Evolutionary conservation across 257 asterid genomes (phyloP), one percentile per base, ranked within the genome.

Genomic region (Mitragyna speciosa): DNA sequence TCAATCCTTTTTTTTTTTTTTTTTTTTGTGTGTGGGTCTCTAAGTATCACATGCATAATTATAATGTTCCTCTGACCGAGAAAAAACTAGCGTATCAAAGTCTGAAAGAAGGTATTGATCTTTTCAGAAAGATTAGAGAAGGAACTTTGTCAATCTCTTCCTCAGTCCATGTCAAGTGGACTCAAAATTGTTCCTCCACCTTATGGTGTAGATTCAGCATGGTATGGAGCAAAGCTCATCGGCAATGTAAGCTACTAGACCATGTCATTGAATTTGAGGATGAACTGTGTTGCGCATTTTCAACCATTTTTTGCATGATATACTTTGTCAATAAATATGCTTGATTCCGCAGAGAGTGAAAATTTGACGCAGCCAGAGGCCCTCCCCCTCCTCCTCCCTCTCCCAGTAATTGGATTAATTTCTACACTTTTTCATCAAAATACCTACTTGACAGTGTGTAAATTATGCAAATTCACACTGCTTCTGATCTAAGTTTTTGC

Each of bases 201-300:
- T 70, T 85, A 88, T 83, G 99, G 98, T 39, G 82, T 86, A 24
- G 95, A 95, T 87, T 91, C 99, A 81, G 97, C 93, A 26, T 95
- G 99, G 99, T 89, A 84, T 71, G 99, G 99, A 82, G 99, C 96
- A 65, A 92, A 93, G 87, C 96, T 91, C 78, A 83, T 95, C 76
- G 89, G 97, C 94, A 93, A 93, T 83, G 99, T 93, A 92, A 88
- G 87, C 80, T 81, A 45, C 85, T 82, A 20, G 45, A 72, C 73
- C 31, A 31, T 59, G 30, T 61, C 58, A 11, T n/a, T 43, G 56
- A 66, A 24, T 76, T 63, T 49, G 26, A 69, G 7, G 68, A 71
- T 11, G 31, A 6, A 4, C 6, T 54, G 48, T 74, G 24, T 58
- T 72, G 49, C 59, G 24, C 75, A 22, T 31, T 73, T 11, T 76